Percentiles rank a stretch among this genome's conserved stretches.
Evolutionary conservation across 1,139 yeast genomes (phyloP).

Genomic region (Lodderomyces oxycetoniae): DNA sequence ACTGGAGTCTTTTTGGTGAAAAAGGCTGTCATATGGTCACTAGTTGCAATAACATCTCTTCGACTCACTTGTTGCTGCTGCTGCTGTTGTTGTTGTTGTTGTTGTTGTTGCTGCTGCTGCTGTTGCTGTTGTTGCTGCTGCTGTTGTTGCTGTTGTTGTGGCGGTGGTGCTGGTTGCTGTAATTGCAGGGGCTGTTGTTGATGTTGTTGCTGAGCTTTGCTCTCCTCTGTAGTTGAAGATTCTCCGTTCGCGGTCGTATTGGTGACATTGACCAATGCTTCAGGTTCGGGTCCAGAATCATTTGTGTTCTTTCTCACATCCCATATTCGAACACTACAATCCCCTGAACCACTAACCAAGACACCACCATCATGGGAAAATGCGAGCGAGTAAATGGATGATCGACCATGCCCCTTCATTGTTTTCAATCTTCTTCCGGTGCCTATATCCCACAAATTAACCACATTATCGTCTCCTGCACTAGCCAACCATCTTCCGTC

Average conservation of each 20-base stretch:
- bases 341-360: constrained; percentile 89
- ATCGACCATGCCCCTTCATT: constrained; percentile 86
- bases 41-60: constrained; percentile 72
- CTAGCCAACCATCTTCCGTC: constrained; percentile 97
- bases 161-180: constrained; percentile 5
- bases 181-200: constrained; percentile 10
- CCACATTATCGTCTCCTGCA: constrained; percentile 89
- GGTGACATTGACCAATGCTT: constrained; percentile 43
- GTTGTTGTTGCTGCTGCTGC: constrained; percentile 10
- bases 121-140: constrained; percentile 4
- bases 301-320: constrained; percentile 82
- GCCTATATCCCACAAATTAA: constrained; percentile 93
- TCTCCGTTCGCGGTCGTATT: constrained; percentile 21
- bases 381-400: constrained; percentile 78
- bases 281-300: constrained; percentile 81
- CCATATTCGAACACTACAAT: constrained; percentile 92
- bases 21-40: constrained; percentile 90
- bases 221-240: constrained; percentile 8
- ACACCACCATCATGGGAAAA: constrained; percentile 87
- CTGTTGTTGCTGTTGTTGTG: constrained; percentile 9
- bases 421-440: constrained; percentile 81
- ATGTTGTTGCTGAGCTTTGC: constrained; percentile 4
- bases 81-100: constrained; percentile 12
- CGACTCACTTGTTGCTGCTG: constrained; percentile 25
- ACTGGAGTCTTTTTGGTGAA: constrained; percentile 94